A percentile compares a stretch with the other conserved stretches of the same genome.
These are phyloP conservation scores for Eucalyptus fibrosa DNA, from an alignment of 345 rosid genomes.

Conservation along the genomic window DNA sequence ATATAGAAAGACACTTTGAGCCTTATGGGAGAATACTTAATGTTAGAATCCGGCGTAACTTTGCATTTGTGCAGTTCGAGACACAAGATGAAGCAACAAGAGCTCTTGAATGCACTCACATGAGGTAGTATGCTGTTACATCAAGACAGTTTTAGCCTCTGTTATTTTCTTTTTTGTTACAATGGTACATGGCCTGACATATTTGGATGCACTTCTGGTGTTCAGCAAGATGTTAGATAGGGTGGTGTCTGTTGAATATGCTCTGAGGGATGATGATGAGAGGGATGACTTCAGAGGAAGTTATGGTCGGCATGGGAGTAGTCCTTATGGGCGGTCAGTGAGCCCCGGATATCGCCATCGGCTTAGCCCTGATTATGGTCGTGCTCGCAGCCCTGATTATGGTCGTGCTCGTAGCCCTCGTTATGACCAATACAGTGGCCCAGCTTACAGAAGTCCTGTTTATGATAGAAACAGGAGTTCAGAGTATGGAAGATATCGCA, in stretches of 20 bases:
- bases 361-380: slow-evolving; percentile 63
- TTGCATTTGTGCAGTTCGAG: slow-evolving; percentile 78
- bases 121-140: slow-evolving; percentile 25
- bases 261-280: slow-evolving; percentile 69
- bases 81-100: slow-evolving; percentile 78
- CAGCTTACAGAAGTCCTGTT: not conserved
- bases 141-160: not conserved
- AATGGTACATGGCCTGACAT: not conserved
- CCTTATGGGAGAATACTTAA: slow-evolving; percentile 62
- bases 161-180: not conserved
- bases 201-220: not conserved
- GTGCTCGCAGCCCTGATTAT: slow-evolving; percentile 28
- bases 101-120: slow-evolving; percentile 66
- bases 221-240: slow-evolving; percentile 68
- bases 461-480: slow-evolving; percentile 15
- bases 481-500: slow-evolving; percentile 44
- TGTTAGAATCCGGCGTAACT: slow-evolving; percentile 64
- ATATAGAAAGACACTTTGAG: slow-evolving; percentile 67
- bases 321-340: slow-evolving; percentile 44
- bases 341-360: slow-evolving; percentile 56
- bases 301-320: slow-evolving; percentile 14
- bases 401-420: slow-evolving; percentile 34
- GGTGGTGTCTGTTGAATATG: slow-evolving; percentile 84
- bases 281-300: slow-evolving; percentile 52
- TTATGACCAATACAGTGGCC: slow-evolving; percentile 14